Base-by-base conservation (phyloP, 78 protist species). In the Dictyostelium citrinum region DNA sequence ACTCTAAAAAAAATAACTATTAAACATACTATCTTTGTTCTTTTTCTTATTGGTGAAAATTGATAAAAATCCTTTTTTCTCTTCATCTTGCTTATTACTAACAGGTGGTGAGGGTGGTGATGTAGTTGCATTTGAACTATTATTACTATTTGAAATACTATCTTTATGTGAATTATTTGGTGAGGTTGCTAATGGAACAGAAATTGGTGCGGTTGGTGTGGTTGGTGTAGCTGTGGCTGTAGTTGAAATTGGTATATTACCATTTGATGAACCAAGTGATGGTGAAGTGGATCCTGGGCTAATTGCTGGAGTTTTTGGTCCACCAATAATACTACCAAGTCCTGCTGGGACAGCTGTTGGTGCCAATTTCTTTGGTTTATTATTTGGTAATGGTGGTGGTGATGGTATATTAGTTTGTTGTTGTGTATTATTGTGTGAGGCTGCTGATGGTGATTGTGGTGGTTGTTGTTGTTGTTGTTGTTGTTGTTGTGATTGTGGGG, bases 21-120 rank as follows among this genome's bases (percentile, higher is more conserved):
- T 39, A 51, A 33, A 74, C 93, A 45, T 88, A 88, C 93, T 88
- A 29, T 76, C 67, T 55, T 55, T 55, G 64, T 55, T 55, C 27
- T 78, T 88, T 37, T 79, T 79, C 55, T 80, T 76, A 9, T 39
- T 29, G 22, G 67, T 43, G 5, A 86, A 64, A 43, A 9, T 24
- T 77, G 12, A 9, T 49, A 78, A 68, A n/a, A 76, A 60, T 58
- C 93, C 93, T 78, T 88, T 78, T 55, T 88, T 83, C 49, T 84
- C 91, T 45, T 45, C 64, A 22, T 83, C 60, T 82, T 68, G 72
- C 46, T 51, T 64, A 5, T 83, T 20, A 14, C 46, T 20, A 14
- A 71, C 24, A 29, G 93, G 93, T 68, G 93, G 93, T 11, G 93
- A 88, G 9, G 93, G 93, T 35, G 93, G 93, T 4, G 93, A 81